Percentiles rank a stretch among this genome's conserved stretches.
Evolutionary conservation across 352 stramenopile species (phyloP).

Genomic region (Phytophthora palmivora): DNA sequence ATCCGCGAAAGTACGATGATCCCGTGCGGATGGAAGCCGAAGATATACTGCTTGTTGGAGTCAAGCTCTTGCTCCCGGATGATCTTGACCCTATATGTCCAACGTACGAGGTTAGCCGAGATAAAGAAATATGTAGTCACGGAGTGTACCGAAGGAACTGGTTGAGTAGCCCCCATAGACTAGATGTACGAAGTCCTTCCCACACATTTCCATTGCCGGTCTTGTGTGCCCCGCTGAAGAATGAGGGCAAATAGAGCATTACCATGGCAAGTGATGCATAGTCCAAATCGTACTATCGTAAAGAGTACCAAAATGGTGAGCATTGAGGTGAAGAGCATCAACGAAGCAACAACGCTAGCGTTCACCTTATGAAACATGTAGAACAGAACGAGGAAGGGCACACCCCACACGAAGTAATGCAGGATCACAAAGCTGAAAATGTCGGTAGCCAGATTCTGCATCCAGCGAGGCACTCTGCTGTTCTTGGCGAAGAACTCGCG

Average conservation of each 20-base stretch:
- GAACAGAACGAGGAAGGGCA: conserved; percentile 41
- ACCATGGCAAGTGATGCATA: conserved; percentile 44
- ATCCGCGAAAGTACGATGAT: conserved; percentile 62
- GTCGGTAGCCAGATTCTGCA: conserved; percentile 38
- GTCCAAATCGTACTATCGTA: conserved; percentile 33
- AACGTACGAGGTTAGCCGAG: not conserved
- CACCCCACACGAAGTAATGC: conserved; percentile 57
- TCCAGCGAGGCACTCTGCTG: conserved; percentile 36
- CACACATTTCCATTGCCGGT: conserved; percentile 46
- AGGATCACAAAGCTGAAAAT: conserved; percentile 47
- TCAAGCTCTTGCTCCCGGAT: conserved; percentile 50
- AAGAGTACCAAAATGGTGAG: too few relatives aligned
- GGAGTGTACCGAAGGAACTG: conserved; percentile 38
- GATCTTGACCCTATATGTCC: conserved; percentile 32
- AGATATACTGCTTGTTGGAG: conserved; percentile 49
- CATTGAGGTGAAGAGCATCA: too few relatives aligned
- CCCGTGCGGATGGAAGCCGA: conserved; percentile 60
- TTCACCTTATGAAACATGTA: conserved; percentile 43
- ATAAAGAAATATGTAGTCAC: not conserved
- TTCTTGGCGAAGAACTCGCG: conserved; percentile 39
- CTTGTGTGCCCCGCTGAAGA: conserved; percentile 51
- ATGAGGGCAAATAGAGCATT: conserved; percentile 53
- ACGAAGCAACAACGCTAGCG: too few relatives aligned
- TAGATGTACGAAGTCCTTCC: conserved; percentile 39
- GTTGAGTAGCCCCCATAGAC: conserved; percentile 45